A percentile compares a stretch with the other conserved stretches of the same genome.
These are phyloP conservation scores for Lactifluus subvellereus DNA, from an alignment of 768 basidiomycete species.

Conservation along the genomic window DNA sequence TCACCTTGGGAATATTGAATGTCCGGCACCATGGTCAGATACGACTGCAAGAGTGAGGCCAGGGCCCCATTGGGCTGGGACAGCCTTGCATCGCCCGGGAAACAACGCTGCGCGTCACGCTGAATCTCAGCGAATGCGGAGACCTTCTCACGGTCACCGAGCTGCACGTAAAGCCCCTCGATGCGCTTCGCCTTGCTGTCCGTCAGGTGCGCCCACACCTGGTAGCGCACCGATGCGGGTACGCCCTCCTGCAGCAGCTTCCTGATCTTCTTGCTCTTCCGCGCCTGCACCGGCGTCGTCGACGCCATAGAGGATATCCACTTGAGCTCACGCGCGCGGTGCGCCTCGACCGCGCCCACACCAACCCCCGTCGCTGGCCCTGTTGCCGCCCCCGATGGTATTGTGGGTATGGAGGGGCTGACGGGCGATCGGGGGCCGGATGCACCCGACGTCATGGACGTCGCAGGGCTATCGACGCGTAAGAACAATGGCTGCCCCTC, in stretches of 20 bases:
- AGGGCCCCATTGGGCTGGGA: slow-evolving; percentile 53
- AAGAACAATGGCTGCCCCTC: slow-evolving; percentile 23
- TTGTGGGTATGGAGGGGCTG: slow-evolving; percentile 11
- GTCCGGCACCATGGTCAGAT: slow-evolving; percentile 82
- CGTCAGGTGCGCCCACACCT: slow-evolving; percentile 77
- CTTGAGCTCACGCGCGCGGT: slow-evolving; percentile 67
- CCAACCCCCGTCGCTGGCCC: not conserved
- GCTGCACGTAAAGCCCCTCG: slow-evolving; percentile 59
- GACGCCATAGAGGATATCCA: slow-evolving; percentile 66
- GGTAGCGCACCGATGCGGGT: slow-evolving; percentile 76
- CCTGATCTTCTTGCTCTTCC: slow-evolving; percentile 75
- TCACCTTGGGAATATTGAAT: slow-evolving; percentile 60
- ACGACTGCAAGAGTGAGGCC: slow-evolving; percentile 54
- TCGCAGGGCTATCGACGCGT: slow-evolving; percentile 31
- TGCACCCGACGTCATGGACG: slow-evolving; percentile 28
- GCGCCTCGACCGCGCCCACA: slow-evolving; percentile 40
- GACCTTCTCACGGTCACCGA: slow-evolving; percentile 52
- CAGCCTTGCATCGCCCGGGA: slow-evolving; percentile 53
- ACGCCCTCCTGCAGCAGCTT: slow-evolving; percentile 71
- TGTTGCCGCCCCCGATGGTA: not conserved
- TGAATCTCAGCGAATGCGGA: slow-evolving; percentile 49
- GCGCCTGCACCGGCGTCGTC: slow-evolving; percentile 52
- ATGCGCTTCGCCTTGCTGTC: slow-evolving; percentile 69
- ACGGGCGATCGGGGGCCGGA: slow-evolving; percentile 21
- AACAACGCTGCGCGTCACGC: slow-evolving; percentile 48